phyloP scores from a whole-genome alignment of 148 eudicot genomes.

The Polygonum aviculare region DNA sequence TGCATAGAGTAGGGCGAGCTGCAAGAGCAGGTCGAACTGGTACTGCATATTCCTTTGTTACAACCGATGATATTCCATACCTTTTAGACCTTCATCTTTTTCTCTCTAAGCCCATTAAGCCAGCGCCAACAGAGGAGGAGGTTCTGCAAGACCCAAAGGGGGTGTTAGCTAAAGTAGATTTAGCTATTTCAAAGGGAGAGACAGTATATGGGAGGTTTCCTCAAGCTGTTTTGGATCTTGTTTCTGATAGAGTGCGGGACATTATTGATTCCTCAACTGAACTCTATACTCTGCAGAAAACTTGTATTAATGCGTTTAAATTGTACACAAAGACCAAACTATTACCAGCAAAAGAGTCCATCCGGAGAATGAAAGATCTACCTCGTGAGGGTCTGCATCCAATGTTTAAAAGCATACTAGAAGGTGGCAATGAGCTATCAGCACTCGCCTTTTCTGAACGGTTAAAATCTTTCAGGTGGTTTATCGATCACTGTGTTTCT shows the following conservation, averaged over 20 bases:
- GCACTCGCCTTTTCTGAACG: slow-evolving; percentile 86
- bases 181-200: slow-evolving; percentile 66
- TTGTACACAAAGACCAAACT: slow-evolving; percentile 65
- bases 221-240: slow-evolving; percentile 73
- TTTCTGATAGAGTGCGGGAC: slow-evolving; percentile 76
- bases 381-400: slow-evolving; percentile 95
- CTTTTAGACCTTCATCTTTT: slow-evolving; percentile 92
- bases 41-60: slow-evolving; percentile 81
- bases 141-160: slow-evolving; percentile 50
- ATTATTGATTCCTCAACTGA: slow-evolving; percentile 66
- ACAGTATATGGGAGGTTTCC: slow-evolving; percentile 90
- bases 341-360: slow-evolving; percentile 73
- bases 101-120: slow-evolving; percentile 73
- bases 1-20: slow-evolving; percentile 93
- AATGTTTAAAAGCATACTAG: slow-evolving; percentile 49
- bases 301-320: slow-evolving; percentile 55
- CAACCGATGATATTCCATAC: slow-evolving; percentile 72
- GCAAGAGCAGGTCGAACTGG: slow-evolving; percentile 96
- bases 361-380: slow-evolving; percentile 63
- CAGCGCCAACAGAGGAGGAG: slow-evolving; percentile 93
- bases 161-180: slow-evolving; percentile 46
- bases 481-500: background rate
- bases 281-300: slow-evolving; percentile 42
- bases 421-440: slow-evolving; percentile 52
- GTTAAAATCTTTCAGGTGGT: slow-evolving; percentile 74